phyloP scores from a whole-genome alignment of 257 asterid genomes.

The Solanum tarijense region DNA sequence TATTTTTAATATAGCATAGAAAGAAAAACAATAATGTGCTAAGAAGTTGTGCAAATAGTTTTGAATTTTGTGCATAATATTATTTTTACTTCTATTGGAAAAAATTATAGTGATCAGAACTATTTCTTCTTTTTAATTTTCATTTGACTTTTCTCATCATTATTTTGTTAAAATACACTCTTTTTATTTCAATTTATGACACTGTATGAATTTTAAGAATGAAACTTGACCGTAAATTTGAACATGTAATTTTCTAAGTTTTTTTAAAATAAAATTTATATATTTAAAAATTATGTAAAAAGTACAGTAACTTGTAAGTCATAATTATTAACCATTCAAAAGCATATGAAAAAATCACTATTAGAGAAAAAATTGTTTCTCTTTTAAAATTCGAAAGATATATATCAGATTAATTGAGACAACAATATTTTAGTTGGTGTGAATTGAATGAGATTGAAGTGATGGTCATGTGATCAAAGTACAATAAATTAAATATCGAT shows the following conservation, averaged over 20 bases:
- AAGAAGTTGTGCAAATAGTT: background rate
- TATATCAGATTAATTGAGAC: background rate
- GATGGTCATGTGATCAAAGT: background rate
- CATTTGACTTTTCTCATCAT: too few relatives aligned
- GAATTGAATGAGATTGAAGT: background rate
- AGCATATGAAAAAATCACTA: background rate
- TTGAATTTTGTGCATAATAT: background rate
- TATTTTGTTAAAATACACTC: background rate
- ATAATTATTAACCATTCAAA: background rate
- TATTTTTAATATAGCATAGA: constrained; percentile 20
- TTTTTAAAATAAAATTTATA: background rate
- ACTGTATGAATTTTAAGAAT: background rate
- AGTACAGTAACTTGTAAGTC: background rate
- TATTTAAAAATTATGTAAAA: background rate
- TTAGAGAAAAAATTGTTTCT: accelerated
- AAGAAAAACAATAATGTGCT: constrained; percentile 2
- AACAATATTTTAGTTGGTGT: background rate
- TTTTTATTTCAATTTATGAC: background rate
- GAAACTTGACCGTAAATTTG: background rate
- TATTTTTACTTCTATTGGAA: background rate
- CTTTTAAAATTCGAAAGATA: background rate
- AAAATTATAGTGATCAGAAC: too few relatives aligned
- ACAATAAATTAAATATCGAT: background rate
- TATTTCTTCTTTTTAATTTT: too few relatives aligned
- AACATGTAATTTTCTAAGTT: background rate